phyloP scores from a whole-genome alignment of 352 stramenopile genomes.

The Globisporangium nodosum region DNA sequence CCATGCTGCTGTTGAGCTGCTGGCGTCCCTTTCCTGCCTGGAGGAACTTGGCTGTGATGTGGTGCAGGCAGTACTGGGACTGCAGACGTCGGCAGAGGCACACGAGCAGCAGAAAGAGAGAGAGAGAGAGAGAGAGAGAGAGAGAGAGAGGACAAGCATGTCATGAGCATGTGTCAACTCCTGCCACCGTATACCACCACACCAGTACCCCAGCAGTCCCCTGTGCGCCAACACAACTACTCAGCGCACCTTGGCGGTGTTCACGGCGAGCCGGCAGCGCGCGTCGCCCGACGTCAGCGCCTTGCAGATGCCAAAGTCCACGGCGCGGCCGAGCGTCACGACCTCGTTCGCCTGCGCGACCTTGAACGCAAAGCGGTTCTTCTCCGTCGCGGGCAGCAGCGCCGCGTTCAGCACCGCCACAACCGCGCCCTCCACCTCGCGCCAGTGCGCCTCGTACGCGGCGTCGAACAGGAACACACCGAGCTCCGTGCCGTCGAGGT shows the following conservation, averaged over 20 bases:
- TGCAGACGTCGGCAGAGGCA: constrained; percentile 5
- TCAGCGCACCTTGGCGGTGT: constrained; percentile 50
- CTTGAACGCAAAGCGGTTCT: constrained; percentile 80
- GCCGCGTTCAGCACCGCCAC: constrained; percentile 69
- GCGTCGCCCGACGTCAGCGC: constrained; percentile 49
- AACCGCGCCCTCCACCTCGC: constrained; percentile 46
- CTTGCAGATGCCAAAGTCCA: constrained; percentile 82
- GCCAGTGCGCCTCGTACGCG: constrained; percentile 71
- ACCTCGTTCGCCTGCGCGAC: constrained; percentile 47
- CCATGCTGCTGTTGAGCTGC: constrained; percentile 38
- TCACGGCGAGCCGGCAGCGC: constrained; percentile 66
- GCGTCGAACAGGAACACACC: constrained; percentile 73
- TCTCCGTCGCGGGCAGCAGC: constrained; percentile 57
- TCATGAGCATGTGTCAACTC: too few species aligned
- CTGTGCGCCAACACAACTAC: too few species aligned
- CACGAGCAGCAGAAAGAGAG: not conserved
- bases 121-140: not conserved
- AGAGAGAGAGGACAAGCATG: not conserved
- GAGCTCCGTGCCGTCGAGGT: constrained; percentile 60
- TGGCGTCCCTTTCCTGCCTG: constrained; percentile 45
- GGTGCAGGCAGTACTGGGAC: constrained; percentile 74
- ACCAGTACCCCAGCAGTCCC: too few species aligned
- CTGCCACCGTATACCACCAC: too few species aligned
- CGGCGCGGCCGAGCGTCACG: constrained; percentile 48
- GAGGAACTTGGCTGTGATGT: constrained; percentile 71